Base-by-base conservation (phyloP, 1,284 basidiomycete species). In the Uromyces viciae-fabae region DNA sequence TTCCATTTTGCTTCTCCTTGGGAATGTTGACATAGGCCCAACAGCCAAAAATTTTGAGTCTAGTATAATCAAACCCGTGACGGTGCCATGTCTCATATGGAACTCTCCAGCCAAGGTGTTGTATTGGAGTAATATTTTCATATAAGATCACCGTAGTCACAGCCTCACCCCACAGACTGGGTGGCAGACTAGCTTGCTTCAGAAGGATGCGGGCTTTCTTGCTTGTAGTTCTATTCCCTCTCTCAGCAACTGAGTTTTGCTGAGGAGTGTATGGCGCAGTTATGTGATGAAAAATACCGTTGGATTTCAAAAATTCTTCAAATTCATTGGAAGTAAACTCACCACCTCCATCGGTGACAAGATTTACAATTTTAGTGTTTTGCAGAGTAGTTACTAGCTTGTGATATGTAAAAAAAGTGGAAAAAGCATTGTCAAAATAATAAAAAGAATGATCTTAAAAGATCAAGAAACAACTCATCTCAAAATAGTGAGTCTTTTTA, bases 141-240 rank as follows among this genome's bases (percentile, higher is more conserved):
- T 88, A 40, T 84, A 85, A 88, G 11, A 84, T 81, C n/a, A 81
- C 82, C 69, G 86, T 85, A 2, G 78, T 52, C 28, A 84, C 81
- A 0, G 85, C 86, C 75, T 87, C 84, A 0, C 83, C 84, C 87
- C 87, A 87, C 7, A 86, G 84, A 42, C 60, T 82, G 58, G 75
- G 78, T 9, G 85, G 86, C 0, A 87, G 83, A 8, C 82, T 76
- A 0, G 85, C 54, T 31, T 82, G 81, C 8, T 83, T 58, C 0
- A 87, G 82, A 82, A 87, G 83, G 0, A 84, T 83, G 0, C 84
- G 74, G 8, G 82, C 82, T 28, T 81, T 82, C 28, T 85, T 83
- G 0, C 84, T 72, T 22, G 84, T 84, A 2, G 85, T 87, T 2
- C 85, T 71, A 82, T 85, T 83, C 28, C 82, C 9, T 62, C 86